Evolutionary conservation across 805 yeast species (phyloP).

Genomic region (Ogataea populi-albae): DNA sequence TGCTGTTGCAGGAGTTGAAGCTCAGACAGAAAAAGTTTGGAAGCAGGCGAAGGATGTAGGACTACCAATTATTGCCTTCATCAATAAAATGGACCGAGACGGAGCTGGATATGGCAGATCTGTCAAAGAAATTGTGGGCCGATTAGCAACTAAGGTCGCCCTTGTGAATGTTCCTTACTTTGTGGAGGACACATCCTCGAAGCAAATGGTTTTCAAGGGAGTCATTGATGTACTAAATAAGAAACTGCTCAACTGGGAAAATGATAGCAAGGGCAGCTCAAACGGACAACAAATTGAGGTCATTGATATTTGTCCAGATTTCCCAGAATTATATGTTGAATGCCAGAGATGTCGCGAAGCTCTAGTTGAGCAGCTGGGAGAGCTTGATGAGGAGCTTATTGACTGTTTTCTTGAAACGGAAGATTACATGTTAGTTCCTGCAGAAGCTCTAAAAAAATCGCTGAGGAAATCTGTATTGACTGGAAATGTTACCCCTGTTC

Average conservation of each 20-base stretch:
- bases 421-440: constrained; percentile 65
- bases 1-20: constrained; percentile 97
- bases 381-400: constrained; percentile 72
- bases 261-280: constrained; percentile 20
- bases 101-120: constrained; percentile 95
- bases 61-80: constrained; percentile 76
- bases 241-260: constrained; percentile 53
- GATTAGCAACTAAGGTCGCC: constrained; percentile 70
- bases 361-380: constrained; percentile 79
- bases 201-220: constrained; percentile 53
- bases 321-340: constrained; percentile 43
- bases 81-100: constrained; percentile 94
- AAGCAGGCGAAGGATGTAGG: constrained; percentile 64
- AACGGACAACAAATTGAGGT: constrained; percentile 55
- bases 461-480: constrained; percentile 61
- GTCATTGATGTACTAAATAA: constrained; percentile 72
- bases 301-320: constrained; percentile 36
- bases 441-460: constrained; percentile 51
- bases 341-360: constrained; percentile 63
- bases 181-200: constrained; percentile 36
- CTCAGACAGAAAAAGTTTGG: constrained; percentile 98
- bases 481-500: constrained; percentile 65
- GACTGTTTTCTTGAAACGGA: constrained; percentile 76
- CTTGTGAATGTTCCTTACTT: constrained; percentile 79
- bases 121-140: constrained; percentile 75